A percentile compares a stretch with the other conserved stretches of the same genome.
Conservation (phyloP, 2,329 filamentous ascomycete genomes). For the Trichocomaceae sp. region DNA sequence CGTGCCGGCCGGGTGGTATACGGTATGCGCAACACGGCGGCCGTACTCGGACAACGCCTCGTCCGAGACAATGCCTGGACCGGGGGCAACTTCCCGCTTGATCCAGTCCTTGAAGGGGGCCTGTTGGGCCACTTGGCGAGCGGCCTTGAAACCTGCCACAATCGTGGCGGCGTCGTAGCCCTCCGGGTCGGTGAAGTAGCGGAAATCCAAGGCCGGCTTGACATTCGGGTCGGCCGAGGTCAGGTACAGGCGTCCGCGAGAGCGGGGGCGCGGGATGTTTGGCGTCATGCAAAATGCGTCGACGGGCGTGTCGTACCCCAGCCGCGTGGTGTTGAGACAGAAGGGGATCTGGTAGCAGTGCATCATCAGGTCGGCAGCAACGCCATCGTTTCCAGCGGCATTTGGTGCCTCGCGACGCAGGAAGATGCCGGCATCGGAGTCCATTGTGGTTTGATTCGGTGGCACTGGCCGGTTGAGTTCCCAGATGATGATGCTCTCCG, state of each 20-base stretch:
- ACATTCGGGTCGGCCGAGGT: slow-evolving; percentile 67
- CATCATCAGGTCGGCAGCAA: slow-evolving; percentile 86
- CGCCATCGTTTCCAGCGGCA: slow-evolving; percentile 62
- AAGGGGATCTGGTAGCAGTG: slow-evolving; percentile 96
- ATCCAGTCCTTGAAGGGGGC: slow-evolving; percentile 76
- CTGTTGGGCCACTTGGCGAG: slow-evolving; percentile 68
- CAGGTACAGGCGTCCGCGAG: slow-evolving; percentile 69
- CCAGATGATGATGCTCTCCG: slow-evolving; percentile 63
- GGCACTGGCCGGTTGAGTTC: slow-evolving; percentile 75
- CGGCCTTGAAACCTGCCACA: slow-evolving; percentile 68
- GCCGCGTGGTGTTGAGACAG: slow-evolving; percentile 72
- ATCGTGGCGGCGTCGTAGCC: slow-evolving; percentile 79
- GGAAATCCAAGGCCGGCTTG: slow-evolving; percentile 80
- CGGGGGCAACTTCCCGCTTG: slow-evolving; percentile 73
- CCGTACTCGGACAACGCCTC: slow-evolving; percentile 78
- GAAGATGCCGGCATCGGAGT: slow-evolving; percentile 85
- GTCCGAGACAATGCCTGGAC: slow-evolving; percentile 65
- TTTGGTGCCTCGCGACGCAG: slow-evolving; percentile 68
- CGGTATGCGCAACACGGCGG: slow-evolving; percentile 72
- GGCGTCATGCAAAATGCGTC: slow-evolving; percentile 91
- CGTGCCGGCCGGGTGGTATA: slow-evolving; percentile 84
- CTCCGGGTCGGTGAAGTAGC: slow-evolving; percentile 80
- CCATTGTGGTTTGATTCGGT: slow-evolving; percentile 78
- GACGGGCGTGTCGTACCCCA: slow-evolving; percentile 65
- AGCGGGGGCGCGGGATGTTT: slow-evolving; percentile 78